Evolutionary conservation across 164 flowering plant species (phyloP), one percentile per base, ranked within the genome.

Genomic region (Brasenia schreberi): DNA sequence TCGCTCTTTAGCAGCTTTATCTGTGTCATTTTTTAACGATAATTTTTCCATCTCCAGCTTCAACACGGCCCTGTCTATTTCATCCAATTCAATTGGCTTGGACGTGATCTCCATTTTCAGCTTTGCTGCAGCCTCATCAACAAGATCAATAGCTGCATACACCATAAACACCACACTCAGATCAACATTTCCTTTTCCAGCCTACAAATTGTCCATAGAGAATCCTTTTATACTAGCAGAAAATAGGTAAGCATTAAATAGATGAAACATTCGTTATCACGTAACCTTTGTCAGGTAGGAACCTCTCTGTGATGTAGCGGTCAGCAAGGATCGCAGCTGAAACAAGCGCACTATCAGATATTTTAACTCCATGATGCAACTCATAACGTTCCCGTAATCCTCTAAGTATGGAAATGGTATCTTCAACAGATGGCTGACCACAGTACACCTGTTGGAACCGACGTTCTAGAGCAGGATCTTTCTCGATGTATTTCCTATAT

Each of bases 81-180:
- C 97, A 82, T 94, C 98, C 83, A 94, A 72, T 67, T 91, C 98
- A 33, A 82, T 87, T 18, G 98, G 97, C 77, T 94, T 91, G 10
- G 98, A 94, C 45, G 97, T 91, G 66, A 94, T 91, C 78, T 94
- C 98, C 96, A 94, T 94, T 77, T 94, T 94, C 73, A 94, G 81
- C 77, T 94, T 91, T 66, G 98, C 98, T 72, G 97, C 97, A 65
- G 98, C 96, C 80, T 94, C 98, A 79, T 94, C 98, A 65, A 94
- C 92, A 67, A 94, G 93, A 77, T 94, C 98, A 81, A 94, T 94
- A 66, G 97, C 97, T 87, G 81, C 66, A 81, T 2, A 7, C 53
- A 45, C 27, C 27, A 23, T 23, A 23, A 23, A 23, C 27, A 12
- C 53, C 5, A 45, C 11, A 0, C 53, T 7, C 53, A 45, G 3